Conservation (phyloP, 306 rosid genomes). For the Citrullus mucosospermus region DNA sequence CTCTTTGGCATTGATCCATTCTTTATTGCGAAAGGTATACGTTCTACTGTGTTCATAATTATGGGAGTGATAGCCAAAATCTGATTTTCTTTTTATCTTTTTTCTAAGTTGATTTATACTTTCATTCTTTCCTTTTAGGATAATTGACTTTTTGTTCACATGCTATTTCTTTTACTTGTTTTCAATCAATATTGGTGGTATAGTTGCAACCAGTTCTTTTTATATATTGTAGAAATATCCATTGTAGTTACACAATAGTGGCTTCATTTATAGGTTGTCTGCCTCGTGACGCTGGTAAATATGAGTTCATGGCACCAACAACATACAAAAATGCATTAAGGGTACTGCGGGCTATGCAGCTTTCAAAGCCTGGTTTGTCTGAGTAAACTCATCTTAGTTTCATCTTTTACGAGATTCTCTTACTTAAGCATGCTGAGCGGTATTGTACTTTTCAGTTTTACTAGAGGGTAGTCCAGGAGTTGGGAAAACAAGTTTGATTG, state of each 20-base stretch:
- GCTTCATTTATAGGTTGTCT: conserved; percentile 34
- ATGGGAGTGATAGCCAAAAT: neutral
- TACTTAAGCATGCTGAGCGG: conserved; percentile 8
- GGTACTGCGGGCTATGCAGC: conserved; percentile 91
- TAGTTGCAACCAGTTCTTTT: neutral
- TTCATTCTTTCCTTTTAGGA: neutral
- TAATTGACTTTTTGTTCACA: no score
- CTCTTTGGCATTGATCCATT: conserved; percentile 66
- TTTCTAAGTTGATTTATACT: neutral
- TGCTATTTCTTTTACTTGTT: neutral
- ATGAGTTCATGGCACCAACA: conserved; percentile 77
- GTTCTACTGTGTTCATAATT: neutral
- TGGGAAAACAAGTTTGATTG: conserved; percentile 89
- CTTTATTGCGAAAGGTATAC: conserved; percentile 57
- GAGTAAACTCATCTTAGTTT: neutral
- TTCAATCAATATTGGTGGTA: neutral
- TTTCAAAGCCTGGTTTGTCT: conserved; percentile 68
- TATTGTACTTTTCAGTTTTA: conserved; percentile 42
- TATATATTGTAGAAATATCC: neutral
- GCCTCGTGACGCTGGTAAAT: conserved; percentile 32
- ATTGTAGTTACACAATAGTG: neutral
- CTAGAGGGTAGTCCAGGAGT: conserved; percentile 99
- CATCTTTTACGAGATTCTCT: neutral
- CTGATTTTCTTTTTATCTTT: neutral
- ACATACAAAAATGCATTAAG: conserved; percentile 61